Evolutionary conservation across 441 rosid species (phyloP), one percentile per base, ranked within the genome.

Genomic region (Raphanus hybrid): DNA sequence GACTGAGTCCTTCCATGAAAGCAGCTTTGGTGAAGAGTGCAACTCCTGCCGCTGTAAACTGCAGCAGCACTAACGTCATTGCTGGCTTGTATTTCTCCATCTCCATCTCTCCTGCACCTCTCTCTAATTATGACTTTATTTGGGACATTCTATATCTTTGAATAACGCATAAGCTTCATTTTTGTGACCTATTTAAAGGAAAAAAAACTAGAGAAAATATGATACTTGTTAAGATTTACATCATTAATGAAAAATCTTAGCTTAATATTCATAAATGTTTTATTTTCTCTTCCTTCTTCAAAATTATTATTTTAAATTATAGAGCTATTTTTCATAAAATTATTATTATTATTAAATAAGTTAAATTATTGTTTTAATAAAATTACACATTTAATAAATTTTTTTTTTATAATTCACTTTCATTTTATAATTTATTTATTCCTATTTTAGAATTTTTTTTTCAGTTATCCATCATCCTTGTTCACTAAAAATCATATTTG

Each of bases 1-100:
- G 90, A 57, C 71, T 87, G 72, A 87, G 73, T 26, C 96, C 93
- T 67, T 82, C 82, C 12, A 80, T 52, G 61, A 89, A 72, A 16
- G 88, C 88, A 34, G 85, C 88, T 74, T 82, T 84, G 3, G 86
- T 81, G 69, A 80, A 72, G 59, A 87, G 87, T 54, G 86, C 58
- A 68, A 83, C 75, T 5, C 77, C 86, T 18, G 93, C 88, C 20
- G 86, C 77, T 0, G 72, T 61, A 39, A 85, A 78, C 73, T 85
- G 90, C 23, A 90, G 65, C 7, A 60, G 75, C 15, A 82, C 70
- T 85, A 88, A 83, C 4, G 86, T 88, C 50, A 87, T 12, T 37
- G 66, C 82, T 2, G 89, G 83, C 73, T 84, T 86, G 84, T 75
- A 78, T 52, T 76, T 73, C 37, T 77, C 69, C 63, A 16, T 73